phyloP scores from a whole-genome alignment of 2,329 filamentous ascomycete species.

The Nigrograna mackinnonii region DNA sequence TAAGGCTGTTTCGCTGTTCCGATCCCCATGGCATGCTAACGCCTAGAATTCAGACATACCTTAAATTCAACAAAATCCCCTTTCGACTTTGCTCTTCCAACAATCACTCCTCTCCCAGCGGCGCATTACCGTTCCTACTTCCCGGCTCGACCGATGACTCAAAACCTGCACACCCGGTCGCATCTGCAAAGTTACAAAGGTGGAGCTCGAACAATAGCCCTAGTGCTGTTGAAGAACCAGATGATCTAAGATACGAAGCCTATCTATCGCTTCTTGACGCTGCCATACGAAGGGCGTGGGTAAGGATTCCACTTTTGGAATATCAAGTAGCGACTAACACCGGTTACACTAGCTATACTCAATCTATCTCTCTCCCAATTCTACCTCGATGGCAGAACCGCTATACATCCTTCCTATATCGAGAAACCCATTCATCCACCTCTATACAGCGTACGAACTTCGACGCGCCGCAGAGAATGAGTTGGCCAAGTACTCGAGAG shows the following conservation, averaged over 20 bases:
- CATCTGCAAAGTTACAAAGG: constrained; percentile 68
- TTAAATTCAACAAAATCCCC: constrained; percentile 73
- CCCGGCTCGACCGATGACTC: constrained; percentile 45
- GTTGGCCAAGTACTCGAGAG: constrained; percentile 66
- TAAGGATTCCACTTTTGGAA: constrained; percentile 39
- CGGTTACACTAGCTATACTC: constrained; percentile 64
- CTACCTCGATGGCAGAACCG: constrained; percentile 63
- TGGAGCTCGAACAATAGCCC: constrained; percentile 61
- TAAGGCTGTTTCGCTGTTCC: constrained; percentile 39
- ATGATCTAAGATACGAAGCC: constrained; percentile 66
- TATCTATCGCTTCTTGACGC: constrained; percentile 79
- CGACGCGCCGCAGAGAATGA: constrained; percentile 74
- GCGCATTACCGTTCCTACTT: constrained; percentile 85
- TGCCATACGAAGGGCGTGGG: constrained; percentile 84
- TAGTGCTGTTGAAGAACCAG: constrained; percentile 45
- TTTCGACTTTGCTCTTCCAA: constrained; percentile 73
- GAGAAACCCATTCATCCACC: constrained; percentile 64
- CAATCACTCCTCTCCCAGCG: constrained; percentile 91
- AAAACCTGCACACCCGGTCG: constrained; percentile 50
- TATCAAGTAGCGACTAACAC: constrained; percentile 2
- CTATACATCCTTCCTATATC: constrained; percentile 73
- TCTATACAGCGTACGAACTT: constrained; percentile 67
- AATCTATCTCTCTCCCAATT: constrained; percentile 79
- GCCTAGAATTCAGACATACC: constrained; percentile 66
- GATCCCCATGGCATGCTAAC: neutral